Conservation (phyloP, 176 grass and related monocot species). For the Puccinellia tenuiflora region DNA sequence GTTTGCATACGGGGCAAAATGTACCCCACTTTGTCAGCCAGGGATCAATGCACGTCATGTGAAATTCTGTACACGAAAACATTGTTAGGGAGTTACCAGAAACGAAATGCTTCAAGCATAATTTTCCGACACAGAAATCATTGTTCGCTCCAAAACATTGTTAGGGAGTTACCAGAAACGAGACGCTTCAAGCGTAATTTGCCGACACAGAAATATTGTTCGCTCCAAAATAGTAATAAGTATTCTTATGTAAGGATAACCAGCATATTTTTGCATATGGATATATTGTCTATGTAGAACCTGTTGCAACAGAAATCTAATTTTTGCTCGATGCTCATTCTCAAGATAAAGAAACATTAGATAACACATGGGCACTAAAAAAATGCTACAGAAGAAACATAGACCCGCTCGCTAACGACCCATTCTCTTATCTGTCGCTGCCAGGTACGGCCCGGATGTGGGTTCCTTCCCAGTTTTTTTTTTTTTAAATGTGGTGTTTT, state of each 20-base stretch:
- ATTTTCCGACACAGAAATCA: not conserved
- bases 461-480: not conserved
- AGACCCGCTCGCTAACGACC: not conserved
- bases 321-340: not conserved
- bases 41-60: conserved; percentile 64
- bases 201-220: no score
- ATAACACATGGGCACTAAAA: not conserved
- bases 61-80: conserved; percentile 51
- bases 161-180: not conserved
- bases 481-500: not conserved
- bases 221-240: no score
- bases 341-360: not conserved
- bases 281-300: not conserved
- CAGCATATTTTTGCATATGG: not conserved
- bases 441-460: not conserved
- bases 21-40: conserved; percentile 91
- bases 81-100: not conserved
- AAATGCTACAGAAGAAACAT: not conserved
- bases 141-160: not conserved
- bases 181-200: not conserved
- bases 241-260: not conserved
- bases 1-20: conserved; percentile 79
- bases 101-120: not conserved
- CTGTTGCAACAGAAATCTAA: not conserved
- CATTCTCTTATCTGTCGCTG: not conserved